phyloP scores from a whole-genome alignment of 257 asterid genomes.

The Agastache rugosa region DNA sequence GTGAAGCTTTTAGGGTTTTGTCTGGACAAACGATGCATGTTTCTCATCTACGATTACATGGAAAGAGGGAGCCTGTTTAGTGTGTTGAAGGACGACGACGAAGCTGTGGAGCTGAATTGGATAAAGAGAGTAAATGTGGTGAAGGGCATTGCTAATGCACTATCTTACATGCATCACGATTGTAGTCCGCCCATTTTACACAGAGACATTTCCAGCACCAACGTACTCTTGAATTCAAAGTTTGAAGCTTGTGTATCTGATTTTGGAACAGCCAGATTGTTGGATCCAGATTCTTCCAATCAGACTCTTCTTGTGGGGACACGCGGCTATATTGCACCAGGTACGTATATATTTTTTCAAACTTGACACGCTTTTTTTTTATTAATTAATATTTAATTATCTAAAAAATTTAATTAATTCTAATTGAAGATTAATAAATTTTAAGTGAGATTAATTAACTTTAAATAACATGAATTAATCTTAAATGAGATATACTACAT shows the following conservation, averaged over 20 bases:
- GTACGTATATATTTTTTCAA: no score
- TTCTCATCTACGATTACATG: conserved; percentile 10
- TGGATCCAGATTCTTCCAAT: conserved; percentile 8
- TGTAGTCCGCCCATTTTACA: background rate
- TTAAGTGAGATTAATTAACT: no score
- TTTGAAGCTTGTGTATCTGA: background rate
- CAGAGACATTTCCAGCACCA: conserved; percentile 3
- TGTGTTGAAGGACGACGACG: background rate
- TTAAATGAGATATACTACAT: no score
- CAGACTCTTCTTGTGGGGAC: conserved; percentile 1
- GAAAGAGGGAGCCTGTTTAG: conserved; percentile 7
- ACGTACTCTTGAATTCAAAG: background rate
- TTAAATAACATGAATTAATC: no score
- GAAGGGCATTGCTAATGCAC: conserved; percentile 1
- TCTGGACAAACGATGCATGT: background rate
- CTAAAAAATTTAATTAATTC: no score
- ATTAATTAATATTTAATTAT: no score
- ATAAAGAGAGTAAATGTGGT: background rate
- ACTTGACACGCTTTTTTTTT: background rate
- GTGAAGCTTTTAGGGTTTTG: conserved; percentile 7
- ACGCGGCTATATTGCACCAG: background rate
- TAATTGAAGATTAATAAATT: no score
- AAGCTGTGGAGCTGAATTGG: conserved; percentile 1
- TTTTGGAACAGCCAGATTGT: background rate
- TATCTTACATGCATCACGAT: background rate